Base-by-base conservation (phyloP, 768 basidiomycete species). In the Podaxis pistillaris region DNA sequence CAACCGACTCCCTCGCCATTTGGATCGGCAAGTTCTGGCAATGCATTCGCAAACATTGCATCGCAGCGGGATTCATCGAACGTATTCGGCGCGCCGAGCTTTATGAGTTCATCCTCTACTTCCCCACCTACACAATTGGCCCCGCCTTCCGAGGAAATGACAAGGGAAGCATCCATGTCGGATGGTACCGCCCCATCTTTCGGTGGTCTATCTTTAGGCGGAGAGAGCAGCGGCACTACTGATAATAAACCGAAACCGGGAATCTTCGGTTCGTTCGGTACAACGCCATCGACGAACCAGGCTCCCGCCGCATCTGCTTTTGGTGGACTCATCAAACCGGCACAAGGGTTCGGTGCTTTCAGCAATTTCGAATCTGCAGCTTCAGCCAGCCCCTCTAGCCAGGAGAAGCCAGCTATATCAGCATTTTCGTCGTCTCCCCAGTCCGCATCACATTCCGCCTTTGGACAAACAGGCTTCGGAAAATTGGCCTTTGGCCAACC, bases 161-260 rank as follows among this genome's bases (percentile, higher is more conserved):
- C 78, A 4, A 75, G 79, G 37, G 81, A 83, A 66, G 79, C 76
- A 9, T 81, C 81, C 1, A 83, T 83, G 81, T 74, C 78, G 1
- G 80, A 80, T 63, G 76, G 75, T 50, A 71, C 74, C 2, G 70
- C 76, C 17, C 67, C 76, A 28, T 70, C 71, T 1, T 79, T 83
- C 62, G 75, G 77, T 56, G 74, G 74, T 37, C 67, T 72, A 60
- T 77, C 73, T 54, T 68, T 81, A 13, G 74, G 76, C 13, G 68
- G 74, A 12, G 73, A 72, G 11, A 68, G 70, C 24, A 57, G 64
- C 15, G 64, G 69, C 12, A 67, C 71, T 30, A 33, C 70, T 8
- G 63, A 70, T 33, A 64, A 74, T 5, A 73, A 74, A 51, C 65
- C 76, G 4, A 68, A 53, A 49, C 64, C 64, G 59, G 68, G 75